Conservation (phyloP, 2,329 filamentous ascomycete species). For the Sordariomycetes sp. region DNA sequence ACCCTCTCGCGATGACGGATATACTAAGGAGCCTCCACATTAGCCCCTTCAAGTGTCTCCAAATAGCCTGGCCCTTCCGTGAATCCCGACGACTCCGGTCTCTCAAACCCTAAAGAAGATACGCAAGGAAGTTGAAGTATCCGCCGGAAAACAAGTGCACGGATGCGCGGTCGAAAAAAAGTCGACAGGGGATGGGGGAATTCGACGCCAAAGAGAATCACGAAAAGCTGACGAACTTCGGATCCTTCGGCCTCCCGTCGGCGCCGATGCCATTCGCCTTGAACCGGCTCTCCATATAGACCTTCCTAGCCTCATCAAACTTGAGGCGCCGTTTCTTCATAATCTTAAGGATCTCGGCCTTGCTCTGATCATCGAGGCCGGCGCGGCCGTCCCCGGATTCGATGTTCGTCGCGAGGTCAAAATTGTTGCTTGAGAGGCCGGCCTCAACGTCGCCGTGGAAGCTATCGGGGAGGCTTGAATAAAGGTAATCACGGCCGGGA, state of each 20-base stretch:
- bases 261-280: constrained; percentile 76
- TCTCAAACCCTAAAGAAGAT: background rate
- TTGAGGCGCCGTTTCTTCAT: constrained; percentile 76
- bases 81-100: background rate
- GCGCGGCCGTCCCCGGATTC: constrained; percentile 63
- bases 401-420: constrained; percentile 73
- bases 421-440: constrained; percentile 69
- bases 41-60: too few relatives aligned
- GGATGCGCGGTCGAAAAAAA: background rate
- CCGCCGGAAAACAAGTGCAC: background rate
- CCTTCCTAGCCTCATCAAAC: constrained; percentile 83
- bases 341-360: constrained; percentile 71
- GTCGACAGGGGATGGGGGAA: background rate
- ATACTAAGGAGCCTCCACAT: background rate
- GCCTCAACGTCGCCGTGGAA: constrained; percentile 82
- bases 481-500: constrained; percentile 48
- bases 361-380: constrained; percentile 69
- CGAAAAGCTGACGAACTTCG: constrained; percentile 86
- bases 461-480: constrained; percentile 61
- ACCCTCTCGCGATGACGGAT: background rate
- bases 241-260: constrained; percentile 79
- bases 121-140: background rate
- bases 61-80: background rate
- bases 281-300: constrained; percentile 79
- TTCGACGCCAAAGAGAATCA: constrained; percentile 9